Conservation (phyloP, 768 basidiomycete species). For the Lactifluus pinguis region DNA sequence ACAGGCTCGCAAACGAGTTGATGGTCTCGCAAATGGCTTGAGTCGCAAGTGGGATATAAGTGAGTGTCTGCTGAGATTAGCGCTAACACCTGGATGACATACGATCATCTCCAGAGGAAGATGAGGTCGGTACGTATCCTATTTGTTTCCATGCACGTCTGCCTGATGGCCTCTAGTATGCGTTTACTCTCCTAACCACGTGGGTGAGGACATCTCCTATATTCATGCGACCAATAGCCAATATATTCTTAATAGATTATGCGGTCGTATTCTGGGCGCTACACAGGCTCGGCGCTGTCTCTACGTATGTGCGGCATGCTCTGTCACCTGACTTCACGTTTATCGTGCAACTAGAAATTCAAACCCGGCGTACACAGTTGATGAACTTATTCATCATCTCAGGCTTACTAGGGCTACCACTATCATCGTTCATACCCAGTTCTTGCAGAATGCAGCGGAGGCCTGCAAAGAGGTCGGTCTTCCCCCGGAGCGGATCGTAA, state of each 20-base stretch:
- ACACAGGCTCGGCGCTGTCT: slow-evolving; percentile 47
- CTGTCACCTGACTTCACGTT: background rate
- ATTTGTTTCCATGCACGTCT: background rate
- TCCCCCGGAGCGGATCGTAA: slow-evolving; percentile 5
- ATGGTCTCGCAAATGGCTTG: slow-evolving; percentile 9
- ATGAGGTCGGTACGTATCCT: slow-evolving; percentile 42
- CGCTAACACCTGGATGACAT: background rate
- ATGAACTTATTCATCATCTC: slow-evolving; percentile 29
- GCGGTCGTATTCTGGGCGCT: slow-evolving; percentile 48
- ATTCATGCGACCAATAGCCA: background rate
- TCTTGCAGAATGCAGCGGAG: slow-evolving; percentile 1
- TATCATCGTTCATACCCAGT: slow-evolving; percentile 6
- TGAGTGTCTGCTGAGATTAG: background rate
- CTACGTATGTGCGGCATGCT: slow-evolving; percentile 38
- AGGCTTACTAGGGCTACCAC: slow-evolving; percentile 21
- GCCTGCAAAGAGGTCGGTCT: slow-evolving; percentile 10
- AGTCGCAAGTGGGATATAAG: slow-evolving; percentile 12
- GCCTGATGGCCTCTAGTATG: slow-evolving; percentile 35
- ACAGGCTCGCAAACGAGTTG: slow-evolving; percentile 4
- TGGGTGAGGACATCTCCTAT: slow-evolving; percentile 33
- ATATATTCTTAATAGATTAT: slow-evolving; percentile 35
- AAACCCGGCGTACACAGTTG: slow-evolving; percentile 29
- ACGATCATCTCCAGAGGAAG: slow-evolving; percentile 30
- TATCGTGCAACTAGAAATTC: slow-evolving; percentile 11
- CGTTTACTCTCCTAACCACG: slow-evolving; percentile 54